These are phyloP conservation scores for Coemansia biformis DNA, from an alignment of 192 early-diverging fungal genomes.

Conservation along the genomic window DNA sequence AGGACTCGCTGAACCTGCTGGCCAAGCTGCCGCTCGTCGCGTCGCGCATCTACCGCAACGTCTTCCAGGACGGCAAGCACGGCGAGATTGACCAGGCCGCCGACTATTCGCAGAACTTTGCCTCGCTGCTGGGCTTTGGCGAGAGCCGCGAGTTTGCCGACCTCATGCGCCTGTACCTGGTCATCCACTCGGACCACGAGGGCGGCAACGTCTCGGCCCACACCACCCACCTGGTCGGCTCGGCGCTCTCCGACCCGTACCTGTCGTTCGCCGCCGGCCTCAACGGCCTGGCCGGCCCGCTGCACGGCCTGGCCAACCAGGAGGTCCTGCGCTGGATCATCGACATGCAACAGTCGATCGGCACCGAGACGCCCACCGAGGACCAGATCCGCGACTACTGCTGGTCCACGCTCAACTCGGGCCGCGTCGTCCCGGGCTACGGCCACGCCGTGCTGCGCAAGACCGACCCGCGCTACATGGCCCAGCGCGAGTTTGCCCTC, in stretches of 20 bases:
- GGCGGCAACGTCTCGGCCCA: constrained; percentile 99
- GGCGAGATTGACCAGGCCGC: constrained; percentile 76
- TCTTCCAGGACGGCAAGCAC: constrained; percentile 95
- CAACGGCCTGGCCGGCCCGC: constrained; percentile 96
- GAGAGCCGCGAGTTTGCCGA: constrained; percentile 88
- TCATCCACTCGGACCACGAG: constrained; percentile 99
- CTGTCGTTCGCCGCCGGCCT: constrained; percentile 94
- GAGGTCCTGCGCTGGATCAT: constrained; percentile 97
- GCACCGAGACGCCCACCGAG: constrained; percentile 76
- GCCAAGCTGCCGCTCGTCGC: constrained; percentile 96
- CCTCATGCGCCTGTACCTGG: constrained; percentile 97
- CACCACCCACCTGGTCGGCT: constrained; percentile 93
- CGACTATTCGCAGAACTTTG: constrained; percentile 96
- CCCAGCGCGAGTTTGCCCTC: constrained; percentile 97
- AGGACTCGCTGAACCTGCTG: constrained; percentile 97
- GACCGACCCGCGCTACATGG: constrained; percentile 97
- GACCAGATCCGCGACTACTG: constrained; percentile 94
- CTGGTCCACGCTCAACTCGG: constrained; percentile 91
- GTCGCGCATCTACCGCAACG: constrained; percentile 98
- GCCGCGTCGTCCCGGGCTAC: constrained; percentile 97
- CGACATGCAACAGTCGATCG: constrained; percentile 86
- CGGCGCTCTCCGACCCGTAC: constrained; percentile 97
- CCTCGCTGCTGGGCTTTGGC: constrained; percentile 85
- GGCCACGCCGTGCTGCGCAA: constrained; percentile 97
- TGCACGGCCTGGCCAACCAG: constrained; percentile 99